Base-by-base conservation (phyloP, 306 rosid species). In the Pyrus pyrifolia region DNA sequence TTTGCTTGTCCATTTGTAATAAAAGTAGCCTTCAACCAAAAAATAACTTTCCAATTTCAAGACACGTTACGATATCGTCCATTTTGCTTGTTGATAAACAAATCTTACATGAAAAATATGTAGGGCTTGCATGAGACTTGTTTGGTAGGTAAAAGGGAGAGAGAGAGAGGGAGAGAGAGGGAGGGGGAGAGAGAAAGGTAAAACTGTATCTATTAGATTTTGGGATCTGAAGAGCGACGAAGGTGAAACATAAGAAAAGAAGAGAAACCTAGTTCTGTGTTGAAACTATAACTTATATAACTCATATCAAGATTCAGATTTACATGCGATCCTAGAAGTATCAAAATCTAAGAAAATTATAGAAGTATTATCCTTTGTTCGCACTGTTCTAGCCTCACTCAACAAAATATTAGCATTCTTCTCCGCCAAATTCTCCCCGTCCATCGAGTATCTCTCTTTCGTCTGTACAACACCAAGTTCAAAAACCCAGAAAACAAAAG, bases 281-380 rank as follows among this genome's bases (percentile, higher is more conserved):
- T 17, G 76, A 71, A 79, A 76, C 86, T 85, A 85, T 29, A 79
- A 71, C 76, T 55, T 70, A 49, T 49, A 49, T 49, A 80, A 78
- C 71, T 83, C 81, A 76, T 78, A 76, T 93, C 83, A 91, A 75
- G 91, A 82, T 80, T 86, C 90, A 82, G 81, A 91, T 96, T 88
- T 92, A 96, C 98, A 96, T 17, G 91, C 76, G 81, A 73, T 77
- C 73, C 85, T 85, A 11, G 76, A 80, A 78, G 77, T 73, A 72
- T 91, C 97, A 83, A 96, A 96, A 83, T 96, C 99, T 89, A 96
- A 85, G 89, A 85, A 92, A 87, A 96, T 80, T 83, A 96, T 84
- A 78, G 96, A 87, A 51, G 99, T 96, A 70, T 96, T 96, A 85
- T 96, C 99, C 92, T 91, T 96, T 81, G 99, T 96, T 88, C 92